Evolutionary conservation across 441 rosid species (phyloP).

Genomic region (Flueggea neowawraea): DNA sequence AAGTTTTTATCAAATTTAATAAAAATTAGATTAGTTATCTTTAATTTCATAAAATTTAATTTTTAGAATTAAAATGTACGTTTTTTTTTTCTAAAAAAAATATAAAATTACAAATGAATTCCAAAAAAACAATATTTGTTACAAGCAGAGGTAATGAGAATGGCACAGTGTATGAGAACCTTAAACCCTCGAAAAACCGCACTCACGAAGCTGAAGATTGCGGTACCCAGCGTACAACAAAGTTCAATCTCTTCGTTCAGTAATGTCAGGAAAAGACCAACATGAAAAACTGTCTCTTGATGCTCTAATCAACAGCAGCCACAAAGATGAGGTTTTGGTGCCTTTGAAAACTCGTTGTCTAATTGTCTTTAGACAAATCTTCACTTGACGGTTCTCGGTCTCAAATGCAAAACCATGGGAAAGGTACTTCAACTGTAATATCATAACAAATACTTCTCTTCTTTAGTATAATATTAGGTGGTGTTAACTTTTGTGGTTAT

Average conservation of each 20-base stretch:
- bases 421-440: conserved; percentile 45
- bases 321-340: conserved; percentile 58
- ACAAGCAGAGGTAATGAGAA: too few species aligned
- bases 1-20: too few species aligned
- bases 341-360: conserved; percentile 47
- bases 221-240: conserved; percentile 8
- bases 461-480: too few species aligned
- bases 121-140: too few species aligned
- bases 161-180: too few species aligned
- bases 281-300: conserved; percentile 45
- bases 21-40: too few species aligned
- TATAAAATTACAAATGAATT: too few species aligned
- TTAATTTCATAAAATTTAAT: too few species aligned
- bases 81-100: too few species aligned
- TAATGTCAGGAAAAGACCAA: conserved; percentile 28
- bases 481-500: too few species aligned
- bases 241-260: conserved; percentile 28
- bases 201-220: conserved; percentile 11
- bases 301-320: conserved; percentile 39
- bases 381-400: conserved; percentile 69
- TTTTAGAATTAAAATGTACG: too few species aligned
- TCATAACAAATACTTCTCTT: neutral
- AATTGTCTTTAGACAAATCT: conserved; percentile 82
- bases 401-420: conserved; percentile 76
- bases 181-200: conserved; percentile 54